Evolutionary conservation across 202 grass and related monocot genomes (phyloP).

Genomic region (Cymbopogon flexuosus): DNA sequence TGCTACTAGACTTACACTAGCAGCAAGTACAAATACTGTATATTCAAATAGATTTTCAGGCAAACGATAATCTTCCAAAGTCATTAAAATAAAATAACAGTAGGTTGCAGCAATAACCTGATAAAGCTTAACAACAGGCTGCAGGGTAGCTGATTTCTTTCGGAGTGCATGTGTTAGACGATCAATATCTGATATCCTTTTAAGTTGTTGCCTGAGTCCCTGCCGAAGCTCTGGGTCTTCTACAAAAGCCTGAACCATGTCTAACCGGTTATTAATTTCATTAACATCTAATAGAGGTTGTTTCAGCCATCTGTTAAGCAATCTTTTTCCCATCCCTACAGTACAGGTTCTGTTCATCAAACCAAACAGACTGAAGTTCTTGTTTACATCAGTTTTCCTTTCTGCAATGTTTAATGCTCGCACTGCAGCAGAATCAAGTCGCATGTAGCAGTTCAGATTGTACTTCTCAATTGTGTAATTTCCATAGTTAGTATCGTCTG

Average conservation of each 20-base stretch:
- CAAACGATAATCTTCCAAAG: slow-evolving; percentile 22
- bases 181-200: slow-evolving; percentile 80
- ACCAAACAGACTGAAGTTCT: slow-evolving; percentile 98
- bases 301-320: slow-evolving; percentile 91
- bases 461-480: slow-evolving; percentile 83
- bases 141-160: slow-evolving; percentile 64
- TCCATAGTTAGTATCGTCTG: slow-evolving; percentile 81
- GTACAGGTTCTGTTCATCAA: slow-evolving; percentile 97
- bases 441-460: slow-evolving; percentile 80
- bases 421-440: slow-evolving; percentile 88
- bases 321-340: slow-evolving; percentile 88
- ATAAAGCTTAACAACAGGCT: slow-evolving; percentile 91
- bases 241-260: slow-evolving; percentile 85
- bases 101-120: slow-evolving; percentile 53
- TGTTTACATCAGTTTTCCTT: slow-evolving; percentile 91
- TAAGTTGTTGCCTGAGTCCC: slow-evolving; percentile 78
- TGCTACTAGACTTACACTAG: slow-evolving; percentile 5
- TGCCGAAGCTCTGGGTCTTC: slow-evolving; percentile 79
- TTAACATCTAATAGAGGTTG: slow-evolving; percentile 81
- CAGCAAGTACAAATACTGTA: slow-evolving; percentile 11
- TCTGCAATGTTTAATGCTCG: slow-evolving; percentile 81
- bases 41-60: slow-evolving; percentile 14
- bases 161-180: slow-evolving; percentile 59
- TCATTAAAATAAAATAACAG: slow-evolving; percentile 22
- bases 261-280: slow-evolving; percentile 81